phyloP scores from a whole-genome alignment of 306 rosid species.

The Senna siamea region DNA sequence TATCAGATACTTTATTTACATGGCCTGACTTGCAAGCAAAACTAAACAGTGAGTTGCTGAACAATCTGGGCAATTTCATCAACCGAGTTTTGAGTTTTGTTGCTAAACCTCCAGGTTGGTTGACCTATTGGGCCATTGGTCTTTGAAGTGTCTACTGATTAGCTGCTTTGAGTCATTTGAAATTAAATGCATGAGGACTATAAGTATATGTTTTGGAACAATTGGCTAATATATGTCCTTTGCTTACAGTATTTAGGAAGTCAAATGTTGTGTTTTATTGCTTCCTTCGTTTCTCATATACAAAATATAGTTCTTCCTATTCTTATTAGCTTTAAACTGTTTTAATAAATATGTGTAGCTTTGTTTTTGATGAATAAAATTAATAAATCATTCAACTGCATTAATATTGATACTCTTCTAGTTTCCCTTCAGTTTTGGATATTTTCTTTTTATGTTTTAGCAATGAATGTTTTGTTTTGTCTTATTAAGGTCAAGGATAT shows the following conservation, averaged over 20 bases:
- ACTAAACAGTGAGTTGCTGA: conserved; percentile 83
- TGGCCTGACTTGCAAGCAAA: conserved; percentile 97
- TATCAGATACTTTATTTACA: conserved; percentile 86
- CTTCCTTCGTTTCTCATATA: not conserved
- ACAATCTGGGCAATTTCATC: conserved; percentile 89
- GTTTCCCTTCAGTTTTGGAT: not conserved
- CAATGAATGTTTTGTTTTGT: conserved; percentile 28
- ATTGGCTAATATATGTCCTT: conserved; percentile 20
- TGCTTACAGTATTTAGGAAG: conserved; percentile 12
- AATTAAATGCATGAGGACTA: conserved; percentile 20
- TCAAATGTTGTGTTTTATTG: conserved; percentile 11
- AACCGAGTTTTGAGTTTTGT: conserved; percentile 92
- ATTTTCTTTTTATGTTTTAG: not conserved
- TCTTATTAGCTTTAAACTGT: too few relatives aligned
- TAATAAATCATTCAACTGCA: not conserved
- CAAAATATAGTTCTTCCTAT: not conserved
- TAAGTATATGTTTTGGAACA: conserved; percentile 27
- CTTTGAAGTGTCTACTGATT: conserved; percentile 18
- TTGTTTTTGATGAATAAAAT: not conserved
- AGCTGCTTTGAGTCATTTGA: conserved; percentile 22
- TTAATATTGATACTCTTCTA: not conserved
- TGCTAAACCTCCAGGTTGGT: conserved; percentile 96
- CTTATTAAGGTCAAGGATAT: conserved; percentile 79
- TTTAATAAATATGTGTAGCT: not conserved
- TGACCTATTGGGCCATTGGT: conserved; percentile 29